Percentiles rank a stretch among this genome's conserved stretches.
Conservation (phyloP, 768 basidiomycete genomes). For the Rhodocollybia butyracea region DNA sequence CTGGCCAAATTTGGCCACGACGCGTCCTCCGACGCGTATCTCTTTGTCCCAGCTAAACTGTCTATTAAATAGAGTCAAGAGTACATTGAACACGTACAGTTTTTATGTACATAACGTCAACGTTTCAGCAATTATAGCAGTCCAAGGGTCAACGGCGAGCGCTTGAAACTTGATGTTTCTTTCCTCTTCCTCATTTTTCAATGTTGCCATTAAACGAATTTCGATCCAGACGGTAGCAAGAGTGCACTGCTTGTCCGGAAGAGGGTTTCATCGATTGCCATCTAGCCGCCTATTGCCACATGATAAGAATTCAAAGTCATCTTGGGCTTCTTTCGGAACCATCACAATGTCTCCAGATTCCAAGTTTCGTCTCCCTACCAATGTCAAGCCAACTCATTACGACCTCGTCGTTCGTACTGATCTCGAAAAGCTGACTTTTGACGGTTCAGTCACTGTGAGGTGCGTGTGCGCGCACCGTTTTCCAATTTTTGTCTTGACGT, state of each 20-base stretch:
- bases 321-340: background rate
- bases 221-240: background rate
- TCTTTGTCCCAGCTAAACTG: too few relatives aligned
- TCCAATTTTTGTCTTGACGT: background rate
- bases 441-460: constrained; percentile 49
- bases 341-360: constrained; percentile 1
- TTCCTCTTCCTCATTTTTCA: background rate
- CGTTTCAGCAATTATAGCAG: too few relatives aligned
- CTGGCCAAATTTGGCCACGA: too few relatives aligned
- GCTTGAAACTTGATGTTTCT: constrained; percentile 4
- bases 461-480: background rate
- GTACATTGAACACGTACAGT: too few relatives aligned
- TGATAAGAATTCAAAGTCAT: constrained; percentile 2
- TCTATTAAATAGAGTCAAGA: too few relatives aligned
- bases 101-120: too few relatives aligned
- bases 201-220: background rate
- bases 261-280: background rate
- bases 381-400: constrained; percentile 53
- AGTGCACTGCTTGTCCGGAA: background rate
- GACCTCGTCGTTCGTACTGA: constrained; percentile 58
- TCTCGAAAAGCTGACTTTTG: constrained; percentile 53
- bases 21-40: too few relatives aligned
- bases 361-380: constrained; percentile 41
- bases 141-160: too few relatives aligned
- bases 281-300: constrained; percentile 5